Evolutionary conservation across 805 yeast species (phyloP).

Genomic region (Sugiyamaella chiloensis): DNA sequence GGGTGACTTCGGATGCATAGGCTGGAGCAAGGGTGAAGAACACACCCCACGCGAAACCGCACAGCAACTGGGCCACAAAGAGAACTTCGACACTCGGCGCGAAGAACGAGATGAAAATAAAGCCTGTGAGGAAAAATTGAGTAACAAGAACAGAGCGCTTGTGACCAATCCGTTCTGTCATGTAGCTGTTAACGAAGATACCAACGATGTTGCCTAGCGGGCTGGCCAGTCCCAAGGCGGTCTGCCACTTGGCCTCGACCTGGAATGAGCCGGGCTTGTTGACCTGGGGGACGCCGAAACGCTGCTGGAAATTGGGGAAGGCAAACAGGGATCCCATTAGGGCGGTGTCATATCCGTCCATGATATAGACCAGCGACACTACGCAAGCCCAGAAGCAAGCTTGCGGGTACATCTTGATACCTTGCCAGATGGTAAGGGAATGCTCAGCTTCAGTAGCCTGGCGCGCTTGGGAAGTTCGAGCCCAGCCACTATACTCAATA

Average conservation of each 20-base stretch:
- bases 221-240: conserved; percentile 19
- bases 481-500: too few species aligned
- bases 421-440: conserved; percentile 31
- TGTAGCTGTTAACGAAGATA: conserved; percentile 42
- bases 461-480: too few species aligned
- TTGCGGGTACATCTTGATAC: conserved; percentile 36
- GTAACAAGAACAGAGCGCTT: conserved; percentile 40
- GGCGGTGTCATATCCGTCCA: conserved; percentile 49
- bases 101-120: conserved; percentile 46
- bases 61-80: conserved; percentile 35
- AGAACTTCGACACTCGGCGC: conserved; percentile 38
- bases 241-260: conserved; percentile 24
- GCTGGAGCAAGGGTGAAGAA: conserved; percentile 49
- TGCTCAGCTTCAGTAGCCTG: conserved; percentile 27
- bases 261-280: conserved; percentile 13
- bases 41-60: conserved; percentile 49
- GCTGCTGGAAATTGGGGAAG: conserved; percentile 41
- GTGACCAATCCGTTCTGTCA: conserved; percentile 46
- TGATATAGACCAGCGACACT: conserved; percentile 42
- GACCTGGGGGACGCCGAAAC: conserved; percentile 46
- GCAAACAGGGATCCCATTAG: conserved; percentile 43
- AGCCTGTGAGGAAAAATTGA: conserved; percentile 35
- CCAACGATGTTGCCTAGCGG: conserved; percentile 43
- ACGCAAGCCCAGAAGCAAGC: conserved; percentile 47
- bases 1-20: conserved; percentile 55